Conservation (phyloP, 1,284 basidiomycete species). For the Acaromyces ingoldii region DNA sequence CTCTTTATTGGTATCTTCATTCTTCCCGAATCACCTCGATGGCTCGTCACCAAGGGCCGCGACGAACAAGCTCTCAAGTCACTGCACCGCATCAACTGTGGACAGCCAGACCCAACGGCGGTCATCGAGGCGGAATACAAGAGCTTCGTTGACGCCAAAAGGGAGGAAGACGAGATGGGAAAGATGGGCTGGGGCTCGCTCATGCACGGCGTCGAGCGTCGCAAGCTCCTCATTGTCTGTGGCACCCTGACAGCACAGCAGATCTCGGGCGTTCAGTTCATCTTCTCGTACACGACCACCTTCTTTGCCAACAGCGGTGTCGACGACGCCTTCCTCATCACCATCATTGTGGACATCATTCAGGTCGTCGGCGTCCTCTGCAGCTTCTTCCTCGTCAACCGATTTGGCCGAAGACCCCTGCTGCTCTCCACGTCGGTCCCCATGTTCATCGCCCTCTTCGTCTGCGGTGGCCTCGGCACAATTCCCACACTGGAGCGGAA, state of each 20-base stretch:
- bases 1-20: constrained; percentile 49
- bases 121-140: constrained; percentile 48
- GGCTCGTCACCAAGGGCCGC: constrained; percentile 53
- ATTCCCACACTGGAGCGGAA: too few relatives aligned
- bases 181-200: constrained; percentile 53
- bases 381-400: constrained; percentile 54
- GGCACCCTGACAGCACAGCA: constrained; percentile 53
- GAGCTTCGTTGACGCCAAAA: constrained; percentile 50
- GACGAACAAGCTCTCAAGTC: constrained; percentile 52
- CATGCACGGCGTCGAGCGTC: constrained; percentile 44
- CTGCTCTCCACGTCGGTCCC: constrained; percentile 53
- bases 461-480: constrained; percentile 52
- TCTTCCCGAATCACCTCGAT: constrained; percentile 53
- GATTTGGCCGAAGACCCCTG: constrained; percentile 54
- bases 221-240: constrained; percentile 53
- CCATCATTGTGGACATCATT: constrained; percentile 48
- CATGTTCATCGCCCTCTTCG: constrained; percentile 54
- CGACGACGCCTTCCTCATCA: constrained; percentile 53
- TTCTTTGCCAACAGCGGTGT: constrained; percentile 37
- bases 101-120: constrained; percentile 50
- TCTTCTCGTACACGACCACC: constrained; percentile 52
- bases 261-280: constrained; percentile 50
- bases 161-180: constrained; percentile 52
- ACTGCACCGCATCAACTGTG: constrained; percentile 52
- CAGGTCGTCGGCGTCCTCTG: constrained; percentile 53